These are phyloP conservation scores for Tolypocladium sp. DNA, from an alignment of 2,329 filamentous ascomycete genomes.

Conservation along the genomic window DNA sequence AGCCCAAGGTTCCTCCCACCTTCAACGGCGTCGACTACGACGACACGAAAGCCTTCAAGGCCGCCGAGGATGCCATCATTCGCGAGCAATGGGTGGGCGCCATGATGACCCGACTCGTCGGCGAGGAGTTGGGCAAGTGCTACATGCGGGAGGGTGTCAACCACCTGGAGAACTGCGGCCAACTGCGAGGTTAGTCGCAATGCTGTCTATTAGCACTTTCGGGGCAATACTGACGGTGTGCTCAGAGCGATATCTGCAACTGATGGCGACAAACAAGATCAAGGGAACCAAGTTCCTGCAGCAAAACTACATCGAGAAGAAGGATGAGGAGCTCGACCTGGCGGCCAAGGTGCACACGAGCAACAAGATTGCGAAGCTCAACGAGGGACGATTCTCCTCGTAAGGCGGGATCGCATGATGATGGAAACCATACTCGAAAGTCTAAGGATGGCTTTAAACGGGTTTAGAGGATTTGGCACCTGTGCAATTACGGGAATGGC, in stretches of 20 bases:
- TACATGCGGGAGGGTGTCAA: conserved; percentile 79
- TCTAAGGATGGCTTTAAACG: background rate
- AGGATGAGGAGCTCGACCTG: conserved; percentile 28
- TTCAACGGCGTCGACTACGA: conserved; percentile 85
- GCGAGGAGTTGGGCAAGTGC: conserved; percentile 79
- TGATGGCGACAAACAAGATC: conserved; percentile 68
- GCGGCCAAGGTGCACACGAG: conserved; percentile 28
- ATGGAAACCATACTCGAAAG: background rate
- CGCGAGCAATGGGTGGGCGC: conserved; percentile 82
- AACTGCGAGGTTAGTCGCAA: conserved; percentile 56
- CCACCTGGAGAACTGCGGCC: conserved; percentile 79
- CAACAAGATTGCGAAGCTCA: conserved; percentile 29
- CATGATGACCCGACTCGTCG: conserved; percentile 79
- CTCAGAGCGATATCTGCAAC: conserved; percentile 68
- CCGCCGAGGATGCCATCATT: conserved; percentile 72
- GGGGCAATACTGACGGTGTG: conserved; percentile 4
- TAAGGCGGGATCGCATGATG: conserved; percentile 5
- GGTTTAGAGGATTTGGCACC: background rate
- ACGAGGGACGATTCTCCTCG: conserved; percentile 22
- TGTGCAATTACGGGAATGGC: background rate
- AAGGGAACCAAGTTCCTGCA: conserved; percentile 73
- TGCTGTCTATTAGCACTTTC: no score
- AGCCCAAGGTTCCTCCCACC: conserved; percentile 71
- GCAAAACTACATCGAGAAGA: conserved; percentile 61
- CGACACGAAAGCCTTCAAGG: conserved; percentile 71